These are phyloP conservation scores for Aspergillus latus DNA, from an alignment of 2,329 filamentous ascomycete species.

Conservation along the genomic window DNA sequence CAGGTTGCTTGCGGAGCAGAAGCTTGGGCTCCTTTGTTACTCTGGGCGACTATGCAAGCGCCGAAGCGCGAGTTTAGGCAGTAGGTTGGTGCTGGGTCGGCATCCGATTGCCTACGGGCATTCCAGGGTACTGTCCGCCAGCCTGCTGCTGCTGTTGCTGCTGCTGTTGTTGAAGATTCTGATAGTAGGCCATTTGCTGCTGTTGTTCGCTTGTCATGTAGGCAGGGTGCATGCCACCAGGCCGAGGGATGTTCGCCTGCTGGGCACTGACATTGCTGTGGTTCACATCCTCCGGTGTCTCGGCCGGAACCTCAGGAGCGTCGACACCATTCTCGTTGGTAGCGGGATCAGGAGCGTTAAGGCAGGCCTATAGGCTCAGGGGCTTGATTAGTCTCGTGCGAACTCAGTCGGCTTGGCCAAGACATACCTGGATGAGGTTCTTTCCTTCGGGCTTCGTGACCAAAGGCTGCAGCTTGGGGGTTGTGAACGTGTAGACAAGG, in stretches of 20 bases:
- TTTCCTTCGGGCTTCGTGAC: slow-evolving; percentile 99
- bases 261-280: slow-evolving; percentile 73
- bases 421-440: slow-evolving; percentile 92
- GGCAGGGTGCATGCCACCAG: slow-evolving; percentile 69
- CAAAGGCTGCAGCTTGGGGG: slow-evolving; percentile 94
- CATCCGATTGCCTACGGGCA: slow-evolving; percentile 76
- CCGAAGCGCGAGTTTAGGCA: slow-evolving; percentile 51
- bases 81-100: slow-evolving; percentile 80
- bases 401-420: background rate
- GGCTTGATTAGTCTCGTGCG: slow-evolving; percentile 18
- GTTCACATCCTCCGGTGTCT: slow-evolving; percentile 86
- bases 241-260: slow-evolving; percentile 63
- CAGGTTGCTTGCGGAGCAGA: slow-evolving; percentile 27
- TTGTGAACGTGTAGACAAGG: slow-evolving; percentile 97
- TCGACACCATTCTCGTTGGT: slow-evolving; percentile 81
- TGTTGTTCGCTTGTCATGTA: slow-evolving; percentile 67
- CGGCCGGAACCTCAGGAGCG: slow-evolving; percentile 68
- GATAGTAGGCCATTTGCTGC: slow-evolving; percentile 79
- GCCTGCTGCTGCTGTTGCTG: slow-evolving; percentile 66
- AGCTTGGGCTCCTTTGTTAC: slow-evolving; percentile 23
- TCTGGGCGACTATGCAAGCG: slow-evolving; percentile 16
- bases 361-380: slow-evolving; percentile 69
- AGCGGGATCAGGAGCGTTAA: slow-evolving; percentile 91
- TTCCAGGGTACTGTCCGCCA: slow-evolving; percentile 68
- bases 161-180: slow-evolving; percentile 73